Evolutionary conservation across 495 filamentous ascomycete genomes (phyloP).

Genomic region (Penicillium manginii): DNA sequence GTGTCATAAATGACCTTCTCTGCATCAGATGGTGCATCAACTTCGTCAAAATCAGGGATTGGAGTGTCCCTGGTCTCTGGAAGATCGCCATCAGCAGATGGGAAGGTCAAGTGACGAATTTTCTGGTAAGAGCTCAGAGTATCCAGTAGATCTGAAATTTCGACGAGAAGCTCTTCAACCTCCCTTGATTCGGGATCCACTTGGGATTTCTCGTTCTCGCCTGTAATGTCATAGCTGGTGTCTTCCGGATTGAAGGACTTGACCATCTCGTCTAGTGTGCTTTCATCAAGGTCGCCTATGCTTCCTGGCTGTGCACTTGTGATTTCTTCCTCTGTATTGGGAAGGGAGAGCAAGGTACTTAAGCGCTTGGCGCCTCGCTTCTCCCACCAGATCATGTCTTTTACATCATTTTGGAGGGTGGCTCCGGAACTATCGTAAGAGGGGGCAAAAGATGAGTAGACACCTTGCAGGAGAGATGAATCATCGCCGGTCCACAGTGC

Average conservation of each 20-base stretch:
- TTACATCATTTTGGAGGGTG: slow-evolving; percentile 68
- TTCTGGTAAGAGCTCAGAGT: slow-evolving; percentile 86
- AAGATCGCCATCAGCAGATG: slow-evolving; percentile 42
- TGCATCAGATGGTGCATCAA: slow-evolving; percentile 59
- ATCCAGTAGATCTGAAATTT: slow-evolving; percentile 82
- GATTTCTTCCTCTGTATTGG: slow-evolving; percentile 39
- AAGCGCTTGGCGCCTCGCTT: slow-evolving; percentile 67
- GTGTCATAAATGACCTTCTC: slow-evolving; percentile 76
- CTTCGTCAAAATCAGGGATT: slow-evolving; percentile 40
- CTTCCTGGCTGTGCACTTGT: slow-evolving; percentile 48
- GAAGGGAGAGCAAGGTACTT: slow-evolving; percentile 52
- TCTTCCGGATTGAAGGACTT: slow-evolving; percentile 50
- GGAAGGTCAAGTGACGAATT: slow-evolving; percentile 68
- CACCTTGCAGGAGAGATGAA: slow-evolving; percentile 71
- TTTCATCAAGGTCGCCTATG: slow-evolving; percentile 52
- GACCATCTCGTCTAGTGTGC: slow-evolving; percentile 53
- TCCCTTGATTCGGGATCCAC: slow-evolving; percentile 59
- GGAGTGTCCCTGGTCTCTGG: slow-evolving; percentile 43
- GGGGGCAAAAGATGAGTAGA: slow-evolving; percentile 88
- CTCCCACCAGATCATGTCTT: slow-evolving; percentile 86
- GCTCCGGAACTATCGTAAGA: slow-evolving; percentile 77
- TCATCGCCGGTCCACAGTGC: slow-evolving; percentile 41
- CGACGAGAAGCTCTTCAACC: slow-evolving; percentile 70
- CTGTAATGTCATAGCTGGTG: slow-evolving; percentile 30
- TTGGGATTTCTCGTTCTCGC: slow-evolving; percentile 46